Base-by-base conservation (phyloP, 2,329 filamentous ascomycete species). In the Neobulgaria alba region DNA sequence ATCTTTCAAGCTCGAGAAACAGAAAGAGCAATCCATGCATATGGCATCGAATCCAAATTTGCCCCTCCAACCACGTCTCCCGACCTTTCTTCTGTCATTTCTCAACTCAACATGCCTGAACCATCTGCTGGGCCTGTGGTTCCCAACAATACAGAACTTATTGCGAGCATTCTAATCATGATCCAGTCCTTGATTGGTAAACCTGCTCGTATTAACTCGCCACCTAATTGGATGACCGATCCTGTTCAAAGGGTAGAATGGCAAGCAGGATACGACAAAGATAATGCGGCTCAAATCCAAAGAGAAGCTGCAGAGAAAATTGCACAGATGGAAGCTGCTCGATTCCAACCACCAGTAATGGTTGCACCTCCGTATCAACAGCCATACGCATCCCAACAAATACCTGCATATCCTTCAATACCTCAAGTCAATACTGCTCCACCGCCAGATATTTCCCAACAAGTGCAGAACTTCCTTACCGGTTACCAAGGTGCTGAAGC, bases 161-260 rank as follows among this genome's bases (percentile, higher is more conserved):
- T 26, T 32, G 45, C 48, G 10, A 54, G 49, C 21, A 39, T 61
- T 17, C 10, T 47, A 18, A 36, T 42, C 12, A 48, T 54, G 16
- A 43, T 59, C 19, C 63, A 62, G 21, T 55, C 60, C 29, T 55
- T 75, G 7, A 63, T 63, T 33, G 63, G 62, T 39, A 67, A 68
- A 45, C 63, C 70, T 5, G 73, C 64, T 45, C 73, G 72, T 10
- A 59, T 73, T 2, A 67, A 54, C 1, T 65, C 71, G 32, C 70
- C 75, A 3, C 73, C 75, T 1, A 65, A 67, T 14, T 75, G 72
- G 66, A 65, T 77, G 48, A 59, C 58, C 8, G 59, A 67, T 16
- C 63, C 71, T 21, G 57, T 65, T 2, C 67, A 67, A 21, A 66
- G 66, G 45, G 61, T 65, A 8, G 67, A 73, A 46, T 79, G 74